A percentile compares a stretch with the other conserved stretches of the same genome.
Conservation (phyloP, 2,329 filamentous ascomycete genomes). For the Hypoxylon sp. region DNA sequence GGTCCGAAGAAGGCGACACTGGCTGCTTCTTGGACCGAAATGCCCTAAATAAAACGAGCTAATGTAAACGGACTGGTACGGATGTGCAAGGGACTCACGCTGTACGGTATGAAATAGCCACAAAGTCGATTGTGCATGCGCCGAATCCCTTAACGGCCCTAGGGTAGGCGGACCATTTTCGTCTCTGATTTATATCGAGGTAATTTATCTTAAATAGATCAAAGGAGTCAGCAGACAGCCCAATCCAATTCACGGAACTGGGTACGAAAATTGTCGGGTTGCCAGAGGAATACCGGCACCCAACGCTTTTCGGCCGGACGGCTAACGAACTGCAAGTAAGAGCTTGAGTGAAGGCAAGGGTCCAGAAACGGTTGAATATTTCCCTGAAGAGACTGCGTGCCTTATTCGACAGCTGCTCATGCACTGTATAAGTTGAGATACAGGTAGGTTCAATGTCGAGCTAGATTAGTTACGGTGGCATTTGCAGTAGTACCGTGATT, state of each 20-base stretch:
- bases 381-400: conserved; percentile 17
- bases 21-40: conserved; percentile 37
- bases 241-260: conserved; percentile 19
- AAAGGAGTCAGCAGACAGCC: conserved; percentile 34
- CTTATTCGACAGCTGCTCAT: conserved; percentile 42
- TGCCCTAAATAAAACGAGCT: conserved; percentile 34
- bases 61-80: conserved; percentile 32
- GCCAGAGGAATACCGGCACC: conserved; percentile 18
- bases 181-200: conserved; percentile 38
- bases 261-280: conserved; percentile 26
- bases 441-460: conserved; percentile 25
- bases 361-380: conserved; percentile 29
- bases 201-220: conserved; percentile 41
- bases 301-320: conserved; percentile 34
- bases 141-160: conserved; percentile 27
- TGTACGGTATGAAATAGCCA: conserved; percentile 35
- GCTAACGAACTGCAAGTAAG: conserved; percentile 30
- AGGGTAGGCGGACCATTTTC: conserved; percentile 34
- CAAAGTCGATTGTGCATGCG: conserved; percentile 35
- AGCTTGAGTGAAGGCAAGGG: conserved; percentile 22
- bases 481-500: conserved; percentile 34
- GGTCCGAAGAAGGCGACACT: conserved; percentile 53
- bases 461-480: conserved; percentile 33
- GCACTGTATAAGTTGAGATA: conserved; percentile 33
- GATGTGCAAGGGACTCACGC: conserved; percentile 11